Conservation (phyloP, 139 green algal genomes). For the Gonium pectorale region DNA sequence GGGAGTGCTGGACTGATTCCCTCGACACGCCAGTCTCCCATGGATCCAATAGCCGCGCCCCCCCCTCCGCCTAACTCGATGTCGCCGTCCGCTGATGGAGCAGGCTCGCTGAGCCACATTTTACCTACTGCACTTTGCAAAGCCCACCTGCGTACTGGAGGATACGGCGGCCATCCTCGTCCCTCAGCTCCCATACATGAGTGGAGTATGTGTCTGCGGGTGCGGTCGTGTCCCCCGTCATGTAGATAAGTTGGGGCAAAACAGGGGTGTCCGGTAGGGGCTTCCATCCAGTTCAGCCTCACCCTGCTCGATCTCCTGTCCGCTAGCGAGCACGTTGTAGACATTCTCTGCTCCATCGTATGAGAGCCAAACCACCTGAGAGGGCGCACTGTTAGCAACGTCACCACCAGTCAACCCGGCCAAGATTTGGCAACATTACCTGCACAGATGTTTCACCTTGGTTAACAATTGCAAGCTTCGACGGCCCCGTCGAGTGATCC, state of each 20-base stretch:
- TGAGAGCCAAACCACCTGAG: constrained; percentile 34
- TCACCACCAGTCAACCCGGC: too few species aligned
- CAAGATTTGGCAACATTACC: not conserved
- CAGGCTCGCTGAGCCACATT: too few species aligned
- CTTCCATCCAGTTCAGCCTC: not conserved
- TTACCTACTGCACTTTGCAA: too few species aligned
- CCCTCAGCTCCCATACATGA: constrained; percentile 33
- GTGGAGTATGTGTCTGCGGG: constrained; percentile 35
- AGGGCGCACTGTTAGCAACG: too few species aligned
- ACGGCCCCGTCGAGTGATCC: not conserved
- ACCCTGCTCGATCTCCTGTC: constrained; percentile 18
- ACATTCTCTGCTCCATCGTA: constrained; percentile 34
- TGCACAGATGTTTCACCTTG: not conserved
- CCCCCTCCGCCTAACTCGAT: too few species aligned
- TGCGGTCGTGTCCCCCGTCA: not conserved
- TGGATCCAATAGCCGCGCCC: too few species aligned
- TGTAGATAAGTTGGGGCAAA: too few species aligned
- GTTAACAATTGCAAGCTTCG: not conserved
- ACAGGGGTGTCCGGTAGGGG: too few species aligned
- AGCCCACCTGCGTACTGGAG: constrained; percentile 31
- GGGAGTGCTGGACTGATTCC: too few species aligned
- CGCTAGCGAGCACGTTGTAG: constrained; percentile 41
- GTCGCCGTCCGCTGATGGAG: too few species aligned
- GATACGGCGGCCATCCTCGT: constrained; percentile 13
- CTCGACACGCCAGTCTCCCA: too few species aligned